Evolutionary conservation across 1,139 yeast species (phyloP).

Genomic region (Magnusiomyces fungicola): DNA sequence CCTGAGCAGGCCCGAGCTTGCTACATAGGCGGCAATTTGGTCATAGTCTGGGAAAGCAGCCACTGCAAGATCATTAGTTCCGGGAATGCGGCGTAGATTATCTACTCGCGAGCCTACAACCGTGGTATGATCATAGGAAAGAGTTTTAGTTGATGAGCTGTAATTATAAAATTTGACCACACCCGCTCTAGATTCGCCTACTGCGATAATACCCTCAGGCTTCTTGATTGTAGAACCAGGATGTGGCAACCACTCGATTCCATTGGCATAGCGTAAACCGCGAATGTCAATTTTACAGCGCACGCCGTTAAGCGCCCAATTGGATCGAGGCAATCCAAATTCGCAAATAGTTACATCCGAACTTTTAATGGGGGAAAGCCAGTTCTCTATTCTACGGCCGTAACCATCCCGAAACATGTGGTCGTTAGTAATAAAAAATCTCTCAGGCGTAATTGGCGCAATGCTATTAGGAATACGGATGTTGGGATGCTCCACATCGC

Average conservation of each 20-base stretch:
- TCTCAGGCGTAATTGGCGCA: constrained; percentile 14
- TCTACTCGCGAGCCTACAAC: constrained; percentile 15
- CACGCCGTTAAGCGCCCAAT: too few species aligned
- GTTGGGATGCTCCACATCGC: constrained; percentile 12
- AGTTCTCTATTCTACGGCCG: constrained; percentile 10
- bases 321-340: background rate
- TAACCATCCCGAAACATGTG: constrained; percentile 13
- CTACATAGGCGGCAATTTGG: constrained; percentile 4
- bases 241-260: constrained; percentile 12
- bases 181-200: background rate
- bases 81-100: constrained; percentile 17
- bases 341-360: constrained; percentile 15
- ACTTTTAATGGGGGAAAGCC: constrained; percentile 12
- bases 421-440: constrained; percentile 19
- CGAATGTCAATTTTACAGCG: constrained; percentile 10
- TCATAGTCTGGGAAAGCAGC: constrained; percentile 16
- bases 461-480: constrained; percentile 18
- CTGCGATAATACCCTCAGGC: background rate
- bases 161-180: background rate
- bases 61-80: constrained; percentile 17
- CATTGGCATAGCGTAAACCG: constrained; percentile 17
- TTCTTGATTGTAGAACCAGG: too few species aligned
- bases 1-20: background rate
- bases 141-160: background rate
- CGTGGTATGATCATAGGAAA: background rate